A percentile compares a stretch with the other conserved stretches of the same genome.
These are phyloP conservation scores for Symbiodinium natans DNA, from an alignment of 73 alveolate genomes.

Conservation along the genomic window DNA sequence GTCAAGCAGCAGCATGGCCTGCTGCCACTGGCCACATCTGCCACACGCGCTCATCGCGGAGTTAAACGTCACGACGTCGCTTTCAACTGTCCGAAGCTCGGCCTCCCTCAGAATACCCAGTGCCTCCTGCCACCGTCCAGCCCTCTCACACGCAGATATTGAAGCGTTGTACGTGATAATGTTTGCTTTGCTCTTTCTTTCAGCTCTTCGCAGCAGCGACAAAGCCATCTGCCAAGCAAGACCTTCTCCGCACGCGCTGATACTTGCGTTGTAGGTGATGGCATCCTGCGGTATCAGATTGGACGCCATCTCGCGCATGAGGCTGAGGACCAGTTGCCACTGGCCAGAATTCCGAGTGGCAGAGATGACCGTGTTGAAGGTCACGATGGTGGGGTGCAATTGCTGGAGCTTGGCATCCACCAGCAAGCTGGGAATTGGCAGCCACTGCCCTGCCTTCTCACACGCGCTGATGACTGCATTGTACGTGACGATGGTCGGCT, in stretches of 20 bases:
- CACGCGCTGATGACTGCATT: slow-evolving; percentile 36
- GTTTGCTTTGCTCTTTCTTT: neutral
- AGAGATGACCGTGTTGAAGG: neutral
- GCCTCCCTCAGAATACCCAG: neutral
- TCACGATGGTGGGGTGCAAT: slow-evolving; percentile 14
- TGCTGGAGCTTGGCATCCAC: neutral
- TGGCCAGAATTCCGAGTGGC: neutral
- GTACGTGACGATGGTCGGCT: neutral
- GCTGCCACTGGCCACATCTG: slow-evolving; percentile 23
- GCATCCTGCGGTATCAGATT: neutral
- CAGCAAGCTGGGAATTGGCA: neutral
- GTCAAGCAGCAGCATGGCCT: neutral
- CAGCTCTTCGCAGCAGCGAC: neutral
- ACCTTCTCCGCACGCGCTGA: neutral
- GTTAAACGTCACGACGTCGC: slow-evolving; percentile 33
- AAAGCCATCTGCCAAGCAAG: neutral
- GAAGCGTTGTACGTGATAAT: neutral
- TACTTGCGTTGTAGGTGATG: neutral
- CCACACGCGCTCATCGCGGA: neutral
- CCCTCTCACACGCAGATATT: slow-evolving; percentile 16
- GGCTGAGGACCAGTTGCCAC: neutral
- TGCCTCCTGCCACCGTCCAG: neutral
- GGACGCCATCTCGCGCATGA: neutral
- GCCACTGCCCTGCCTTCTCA: slow-evolving; percentile 1
- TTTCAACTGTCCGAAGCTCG: neutral